phyloP scores from a whole-genome alignment of 345 rosid genomes.

The Syzygium oleosum region DNA sequence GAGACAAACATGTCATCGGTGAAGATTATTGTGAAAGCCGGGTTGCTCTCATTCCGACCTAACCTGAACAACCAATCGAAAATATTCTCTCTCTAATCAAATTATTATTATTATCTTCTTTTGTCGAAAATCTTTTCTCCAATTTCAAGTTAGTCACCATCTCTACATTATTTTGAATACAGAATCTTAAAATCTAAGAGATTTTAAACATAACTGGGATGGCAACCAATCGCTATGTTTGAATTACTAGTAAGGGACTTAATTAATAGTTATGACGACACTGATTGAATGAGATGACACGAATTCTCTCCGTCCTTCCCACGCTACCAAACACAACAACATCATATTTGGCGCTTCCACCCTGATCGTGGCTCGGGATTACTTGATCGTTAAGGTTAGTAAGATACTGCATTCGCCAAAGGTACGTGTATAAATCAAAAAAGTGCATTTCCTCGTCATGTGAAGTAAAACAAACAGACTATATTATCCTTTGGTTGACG shows the following conservation, averaged over 20 bases:
- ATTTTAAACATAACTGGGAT: neutral
- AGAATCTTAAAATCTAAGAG: neutral
- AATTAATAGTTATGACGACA: neutral
- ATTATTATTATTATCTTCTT: neutral
- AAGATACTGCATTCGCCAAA: neutral
- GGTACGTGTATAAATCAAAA: neutral
- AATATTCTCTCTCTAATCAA: neutral
- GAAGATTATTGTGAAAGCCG: neutral
- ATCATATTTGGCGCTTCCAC: neutral
- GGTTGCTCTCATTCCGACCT: neutral
- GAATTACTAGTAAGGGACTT: neutral
- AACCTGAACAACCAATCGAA: neutral
- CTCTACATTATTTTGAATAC: neutral
- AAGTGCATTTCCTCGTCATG: neutral
- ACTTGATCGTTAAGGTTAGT: neutral
- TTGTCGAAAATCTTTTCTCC: neutral
- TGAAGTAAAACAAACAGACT: neutral
- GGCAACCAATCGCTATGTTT: neutral
- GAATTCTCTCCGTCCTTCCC: neutral
- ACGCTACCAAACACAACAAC: neutral
- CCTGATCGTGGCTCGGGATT: neutral
- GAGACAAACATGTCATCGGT: neutral
- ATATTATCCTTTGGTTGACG: neutral
- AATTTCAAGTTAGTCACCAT: neutral
- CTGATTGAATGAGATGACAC: neutral